Evolutionary conservation across 2,329 filamentous ascomycete genomes (phyloP).

Genomic region (Xylaria digitata): DNA sequence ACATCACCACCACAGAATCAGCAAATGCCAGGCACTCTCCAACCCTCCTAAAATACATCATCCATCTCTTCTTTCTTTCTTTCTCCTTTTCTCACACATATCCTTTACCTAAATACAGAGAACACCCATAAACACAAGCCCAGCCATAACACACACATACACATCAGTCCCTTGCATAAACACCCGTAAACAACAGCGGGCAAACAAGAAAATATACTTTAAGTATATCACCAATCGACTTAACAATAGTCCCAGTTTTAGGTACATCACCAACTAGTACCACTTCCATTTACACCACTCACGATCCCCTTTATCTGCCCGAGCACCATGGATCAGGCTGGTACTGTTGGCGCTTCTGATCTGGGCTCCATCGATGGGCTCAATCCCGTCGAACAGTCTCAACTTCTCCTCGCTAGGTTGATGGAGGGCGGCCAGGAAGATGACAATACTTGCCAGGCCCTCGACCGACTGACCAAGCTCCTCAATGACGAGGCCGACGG

Average conservation of each 20-base stretch:
- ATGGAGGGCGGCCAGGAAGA: constrained; percentile 93
- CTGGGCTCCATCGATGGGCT: constrained; percentile 46
- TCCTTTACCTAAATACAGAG: background rate
- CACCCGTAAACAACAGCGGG: background rate
- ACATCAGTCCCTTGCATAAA: background rate
- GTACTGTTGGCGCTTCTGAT: constrained; percentile 43
- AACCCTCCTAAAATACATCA: background rate
- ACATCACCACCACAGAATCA: background rate
- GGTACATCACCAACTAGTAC: background rate
- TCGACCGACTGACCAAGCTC: constrained; percentile 69
- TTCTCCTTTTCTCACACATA: background rate
- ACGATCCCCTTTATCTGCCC: constrained; percentile 1
- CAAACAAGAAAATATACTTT: background rate
- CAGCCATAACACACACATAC: background rate
- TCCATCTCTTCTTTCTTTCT: background rate
- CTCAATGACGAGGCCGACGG: constrained; percentile 65
- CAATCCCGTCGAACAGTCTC: constrained; percentile 66
- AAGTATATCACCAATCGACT: background rate
- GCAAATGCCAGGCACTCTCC: background rate
- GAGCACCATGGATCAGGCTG: constrained; percentile 47
- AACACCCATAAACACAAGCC: background rate
- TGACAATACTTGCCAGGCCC: constrained; percentile 71
- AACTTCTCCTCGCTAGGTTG: constrained; percentile 84
- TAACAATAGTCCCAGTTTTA: background rate
- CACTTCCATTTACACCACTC: background rate